phyloP scores from a whole-genome alignment of 306 rosid species.

The Glycine latifolia region DNA sequence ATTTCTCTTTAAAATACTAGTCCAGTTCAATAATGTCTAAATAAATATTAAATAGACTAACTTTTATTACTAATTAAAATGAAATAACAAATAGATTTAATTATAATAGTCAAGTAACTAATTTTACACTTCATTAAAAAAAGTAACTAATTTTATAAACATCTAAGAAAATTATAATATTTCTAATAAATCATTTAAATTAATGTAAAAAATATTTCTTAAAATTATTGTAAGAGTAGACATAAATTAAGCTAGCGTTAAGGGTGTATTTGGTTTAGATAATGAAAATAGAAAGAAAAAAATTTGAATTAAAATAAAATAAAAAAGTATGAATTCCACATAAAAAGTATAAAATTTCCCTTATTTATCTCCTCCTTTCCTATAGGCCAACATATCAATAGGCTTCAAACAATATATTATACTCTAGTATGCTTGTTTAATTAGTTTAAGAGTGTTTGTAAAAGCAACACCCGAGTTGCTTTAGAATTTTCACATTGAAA shows the following conservation, averaged over 20 bases:
- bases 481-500: no score
- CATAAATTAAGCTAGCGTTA: neutral
- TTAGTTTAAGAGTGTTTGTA: no score
- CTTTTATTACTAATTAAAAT: neutral
- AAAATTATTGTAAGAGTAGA: neutral
- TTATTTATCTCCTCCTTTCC: no score
- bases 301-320: no score
- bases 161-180: neutral
- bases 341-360: no score
- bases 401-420: neutral
- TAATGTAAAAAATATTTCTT: neutral
- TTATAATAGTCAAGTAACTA: no score
- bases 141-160: no score
- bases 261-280: no score
- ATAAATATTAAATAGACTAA: neutral
- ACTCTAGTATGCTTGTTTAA: no score
- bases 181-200: neutral
- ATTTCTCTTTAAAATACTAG: neutral
- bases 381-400: neutral
- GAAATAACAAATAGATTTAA: neutral
- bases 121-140: neutral
- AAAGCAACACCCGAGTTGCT: no score
- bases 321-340: no score
- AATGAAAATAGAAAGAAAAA: no score
- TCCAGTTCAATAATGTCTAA: neutral